Conservation (phyloP, 2,329 filamentous ascomycete species). For the Penicillium sp. region DNA sequence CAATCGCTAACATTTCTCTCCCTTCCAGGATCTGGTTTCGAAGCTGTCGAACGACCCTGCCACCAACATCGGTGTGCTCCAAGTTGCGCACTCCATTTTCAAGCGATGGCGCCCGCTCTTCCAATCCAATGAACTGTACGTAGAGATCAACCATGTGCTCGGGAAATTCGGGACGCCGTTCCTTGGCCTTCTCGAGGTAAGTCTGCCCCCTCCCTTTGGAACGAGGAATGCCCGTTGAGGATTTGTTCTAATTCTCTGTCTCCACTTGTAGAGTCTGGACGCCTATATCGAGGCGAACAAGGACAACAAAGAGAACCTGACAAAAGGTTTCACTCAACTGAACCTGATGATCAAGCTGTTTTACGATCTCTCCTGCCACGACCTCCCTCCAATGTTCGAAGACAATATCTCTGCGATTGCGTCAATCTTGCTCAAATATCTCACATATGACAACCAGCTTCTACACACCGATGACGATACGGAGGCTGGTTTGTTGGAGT, state of each 20-base stretch:
- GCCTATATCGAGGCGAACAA: slow-evolving; percentile 65
- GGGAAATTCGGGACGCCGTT: slow-evolving; percentile 78
- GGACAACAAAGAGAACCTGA: slow-evolving; percentile 67
- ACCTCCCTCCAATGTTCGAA: slow-evolving; percentile 91
- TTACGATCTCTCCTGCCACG: slow-evolving; percentile 95
- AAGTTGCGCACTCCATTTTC: slow-evolving; percentile 98
- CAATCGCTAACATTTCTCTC: slow-evolving; percentile 6
- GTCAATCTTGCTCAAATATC: slow-evolving; percentile 80
- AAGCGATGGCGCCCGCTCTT: slow-evolving; percentile 92
- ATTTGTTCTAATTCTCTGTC: slow-evolving; percentile 11
- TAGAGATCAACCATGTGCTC: slow-evolving; percentile 94
- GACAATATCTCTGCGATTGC: slow-evolving; percentile 75
- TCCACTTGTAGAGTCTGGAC: slow-evolving; percentile 41
- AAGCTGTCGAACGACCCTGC: slow-evolving; percentile 77
- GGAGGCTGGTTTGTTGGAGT: slow-evolving; percentile 78
- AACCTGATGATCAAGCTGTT: slow-evolving; percentile 87
- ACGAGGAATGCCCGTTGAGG: neutral
- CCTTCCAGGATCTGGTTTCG: slow-evolving; percentile 70
- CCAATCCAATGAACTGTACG: slow-evolving; percentile 84
- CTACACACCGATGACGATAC: slow-evolving; percentile 82
- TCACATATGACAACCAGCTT: slow-evolving; percentile 79
- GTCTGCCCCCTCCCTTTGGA: slow-evolving; percentile 13
- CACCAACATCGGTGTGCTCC: slow-evolving; percentile 87
- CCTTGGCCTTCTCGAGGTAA: slow-evolving; percentile 68
- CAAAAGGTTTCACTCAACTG: slow-evolving; percentile 75